These are phyloP conservation scores for Cladosporium sp. DNA, from an alignment of 2,329 filamentous ascomycete species.

Conservation along the genomic window DNA sequence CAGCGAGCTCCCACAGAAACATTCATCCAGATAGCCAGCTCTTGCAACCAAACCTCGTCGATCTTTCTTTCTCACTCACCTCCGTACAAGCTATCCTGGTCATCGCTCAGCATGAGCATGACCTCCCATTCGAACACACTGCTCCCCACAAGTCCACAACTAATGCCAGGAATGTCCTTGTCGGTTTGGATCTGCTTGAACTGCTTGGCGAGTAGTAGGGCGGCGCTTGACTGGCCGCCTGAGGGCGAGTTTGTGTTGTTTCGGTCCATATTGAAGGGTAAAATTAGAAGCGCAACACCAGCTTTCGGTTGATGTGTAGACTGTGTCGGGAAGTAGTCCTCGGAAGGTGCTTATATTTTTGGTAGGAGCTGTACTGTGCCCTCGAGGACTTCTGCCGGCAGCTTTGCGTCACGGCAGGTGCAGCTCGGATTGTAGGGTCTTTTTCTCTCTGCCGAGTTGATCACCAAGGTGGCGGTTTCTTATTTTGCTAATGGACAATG, in stretches of 20 bases:
- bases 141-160: constrained; percentile 79
- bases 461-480: no score
- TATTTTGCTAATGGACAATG: no score
- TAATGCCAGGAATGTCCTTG: constrained; percentile 91
- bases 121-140: constrained; percentile 98
- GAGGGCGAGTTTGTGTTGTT: constrained; percentile 19
- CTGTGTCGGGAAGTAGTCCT: no score
- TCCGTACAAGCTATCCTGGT: constrained; percentile 73
- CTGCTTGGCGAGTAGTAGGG: constrained; percentile 73
- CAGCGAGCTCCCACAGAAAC: not conserved
- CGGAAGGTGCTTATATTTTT: no score
- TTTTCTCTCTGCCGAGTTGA: no score
- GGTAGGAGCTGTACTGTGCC: no score
- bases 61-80: constrained; percentile 53
- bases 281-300: no score
- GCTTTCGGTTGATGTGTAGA: no score
- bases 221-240: constrained; percentile 49
- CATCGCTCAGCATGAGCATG: constrained; percentile 96
- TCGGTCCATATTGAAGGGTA: not conserved
- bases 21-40: no score
- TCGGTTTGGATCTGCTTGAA: constrained; percentile 91
- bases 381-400: not conserved
- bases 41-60: not conserved
- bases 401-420: not conserved
- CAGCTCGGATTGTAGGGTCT: not conserved